Conservation (phyloP, 2,329 filamentous ascomycete genomes). For the Chrysoporthe cubensis region DNA sequence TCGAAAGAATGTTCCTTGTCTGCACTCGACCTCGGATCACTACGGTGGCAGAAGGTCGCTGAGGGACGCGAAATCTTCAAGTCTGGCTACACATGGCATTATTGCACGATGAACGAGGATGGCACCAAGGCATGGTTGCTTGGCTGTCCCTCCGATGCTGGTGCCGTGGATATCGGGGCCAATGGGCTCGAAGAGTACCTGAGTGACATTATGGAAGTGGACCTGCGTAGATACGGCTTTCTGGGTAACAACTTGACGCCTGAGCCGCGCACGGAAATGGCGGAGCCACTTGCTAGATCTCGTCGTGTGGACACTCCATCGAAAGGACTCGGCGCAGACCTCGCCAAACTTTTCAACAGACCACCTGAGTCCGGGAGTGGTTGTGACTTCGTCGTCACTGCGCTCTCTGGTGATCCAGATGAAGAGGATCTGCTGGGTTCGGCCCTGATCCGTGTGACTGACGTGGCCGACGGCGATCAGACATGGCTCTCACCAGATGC, state of each 20-base stretch:
- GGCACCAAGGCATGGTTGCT: constrained; percentile 96
- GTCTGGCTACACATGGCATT: constrained; percentile 94
- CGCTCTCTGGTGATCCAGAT: constrained; percentile 76
- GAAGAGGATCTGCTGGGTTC: constrained; percentile 65
- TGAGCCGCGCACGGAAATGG: constrained; percentile 54
- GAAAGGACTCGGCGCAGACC: constrained; percentile 78
- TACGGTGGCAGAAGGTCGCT: constrained; percentile 94
- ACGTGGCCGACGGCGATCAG: constrained; percentile 46
- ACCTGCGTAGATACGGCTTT: constrained; percentile 88
- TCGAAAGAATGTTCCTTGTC: constrained; percentile 89
- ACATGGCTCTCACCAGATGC: constrained; percentile 65
- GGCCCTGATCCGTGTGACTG: constrained; percentile 51
- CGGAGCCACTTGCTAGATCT: constrained; percentile 51
- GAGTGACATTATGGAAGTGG: constrained; percentile 89
- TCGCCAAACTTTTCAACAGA: constrained; percentile 85
- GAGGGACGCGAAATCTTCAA: constrained; percentile 95
- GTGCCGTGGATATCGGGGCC: constrained; percentile 66
- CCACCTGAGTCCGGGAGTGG: constrained; percentile 83
- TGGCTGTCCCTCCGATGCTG: constrained; percentile 81
- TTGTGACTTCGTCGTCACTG: constrained; percentile 89
- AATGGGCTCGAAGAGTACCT: constrained; percentile 86
- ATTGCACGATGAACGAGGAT: constrained; percentile 93
- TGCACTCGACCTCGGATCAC: constrained; percentile 80
- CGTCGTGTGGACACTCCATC: constrained; percentile 59
- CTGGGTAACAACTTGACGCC: constrained; percentile 75